A percentile compares a stretch with the other conserved stretches of the same genome.
Evolutionary conservation across 179 eudicot genomes (phyloP).

Genomic region (Dionaea muscipula): DNA sequence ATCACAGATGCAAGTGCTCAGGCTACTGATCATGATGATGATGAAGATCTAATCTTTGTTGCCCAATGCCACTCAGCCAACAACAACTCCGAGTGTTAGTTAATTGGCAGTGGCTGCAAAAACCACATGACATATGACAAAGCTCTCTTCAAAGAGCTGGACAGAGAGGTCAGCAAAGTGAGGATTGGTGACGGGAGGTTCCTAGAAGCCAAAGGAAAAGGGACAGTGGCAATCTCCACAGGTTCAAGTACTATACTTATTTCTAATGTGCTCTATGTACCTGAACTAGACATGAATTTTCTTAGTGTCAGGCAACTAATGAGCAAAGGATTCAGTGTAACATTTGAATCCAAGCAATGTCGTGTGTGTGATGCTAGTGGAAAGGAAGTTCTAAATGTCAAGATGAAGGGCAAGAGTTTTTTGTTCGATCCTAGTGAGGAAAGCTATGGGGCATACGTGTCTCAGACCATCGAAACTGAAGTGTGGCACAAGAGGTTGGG

Average conservation of each 20-base stretch:
- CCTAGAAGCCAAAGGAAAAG: not conserved
- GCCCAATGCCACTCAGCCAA: not conserved
- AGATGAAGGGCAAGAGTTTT: conserved; percentile 3
- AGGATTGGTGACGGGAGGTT: not conserved
- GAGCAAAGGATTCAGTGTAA: not conserved
- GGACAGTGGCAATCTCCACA: not conserved
- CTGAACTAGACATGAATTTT: not conserved
- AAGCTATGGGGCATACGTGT: not conserved
- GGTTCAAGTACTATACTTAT: not conserved
- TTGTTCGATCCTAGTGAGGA: not conserved
- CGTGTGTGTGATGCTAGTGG: not conserved
- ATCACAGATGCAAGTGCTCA: not conserved
- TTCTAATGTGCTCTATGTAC: not conserved
- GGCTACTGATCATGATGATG: not conserved
- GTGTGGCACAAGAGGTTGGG: conserved; percentile 1
- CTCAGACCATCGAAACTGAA: too few species aligned
- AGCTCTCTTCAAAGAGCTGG: not conserved
- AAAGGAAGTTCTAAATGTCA: conserved; percentile 2
- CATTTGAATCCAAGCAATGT: not conserved
- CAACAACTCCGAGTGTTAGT: not conserved
- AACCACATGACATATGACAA: conserved; percentile 1
- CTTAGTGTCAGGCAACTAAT: not conserved
- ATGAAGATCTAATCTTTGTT: not conserved
- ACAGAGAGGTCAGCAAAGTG: not conserved
- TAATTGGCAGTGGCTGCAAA: not conserved